These are phyloP conservation scores for Alternaria arborescens DNA, from an alignment of 2,329 filamentous ascomycete genomes.

Conservation along the genomic window DNA sequence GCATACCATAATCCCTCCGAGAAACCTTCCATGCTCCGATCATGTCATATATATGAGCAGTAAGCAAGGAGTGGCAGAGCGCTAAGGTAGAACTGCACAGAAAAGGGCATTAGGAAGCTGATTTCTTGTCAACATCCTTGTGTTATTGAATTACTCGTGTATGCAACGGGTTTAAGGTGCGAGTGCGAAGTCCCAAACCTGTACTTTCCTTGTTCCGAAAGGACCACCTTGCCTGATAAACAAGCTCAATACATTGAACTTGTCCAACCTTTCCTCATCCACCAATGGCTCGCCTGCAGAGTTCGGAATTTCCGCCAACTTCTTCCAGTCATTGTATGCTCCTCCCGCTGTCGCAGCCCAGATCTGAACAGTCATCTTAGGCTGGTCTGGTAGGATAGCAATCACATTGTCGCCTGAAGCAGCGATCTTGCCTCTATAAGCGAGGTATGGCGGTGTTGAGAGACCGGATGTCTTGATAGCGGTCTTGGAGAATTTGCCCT, in stretches of 20 bases:
- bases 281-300: constrained; percentile 44
- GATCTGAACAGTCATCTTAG: constrained; percentile 38
- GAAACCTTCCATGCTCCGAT: constrained; percentile 3
- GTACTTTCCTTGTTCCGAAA: constrained; percentile 43
- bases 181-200: constrained; percentile 47
- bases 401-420: constrained; percentile 39
- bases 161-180: not conserved
- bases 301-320: constrained; percentile 40
- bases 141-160: not conserved
- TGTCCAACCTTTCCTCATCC: constrained; percentile 40
- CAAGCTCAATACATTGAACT: constrained; percentile 40
- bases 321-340: constrained; percentile 42
- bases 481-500: constrained; percentile 43
- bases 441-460: constrained; percentile 43
- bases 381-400: constrained; percentile 43
- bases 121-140: not conserved
- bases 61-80: not conserved
- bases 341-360: constrained; percentile 42
- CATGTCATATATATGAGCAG: not conserved
- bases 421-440: constrained; percentile 45
- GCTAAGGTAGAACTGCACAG: not conserved
- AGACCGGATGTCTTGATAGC: constrained; percentile 41
- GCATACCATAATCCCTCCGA: not conserved
- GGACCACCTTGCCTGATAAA: constrained; percentile 47
- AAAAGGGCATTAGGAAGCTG: not conserved